A percentile compares a stretch with the other conserved stretches of the same genome.
Evolutionary conservation across 1,284 basidiomycete species (phyloP).

Genomic region (Neolentinus lepideus): DNA sequence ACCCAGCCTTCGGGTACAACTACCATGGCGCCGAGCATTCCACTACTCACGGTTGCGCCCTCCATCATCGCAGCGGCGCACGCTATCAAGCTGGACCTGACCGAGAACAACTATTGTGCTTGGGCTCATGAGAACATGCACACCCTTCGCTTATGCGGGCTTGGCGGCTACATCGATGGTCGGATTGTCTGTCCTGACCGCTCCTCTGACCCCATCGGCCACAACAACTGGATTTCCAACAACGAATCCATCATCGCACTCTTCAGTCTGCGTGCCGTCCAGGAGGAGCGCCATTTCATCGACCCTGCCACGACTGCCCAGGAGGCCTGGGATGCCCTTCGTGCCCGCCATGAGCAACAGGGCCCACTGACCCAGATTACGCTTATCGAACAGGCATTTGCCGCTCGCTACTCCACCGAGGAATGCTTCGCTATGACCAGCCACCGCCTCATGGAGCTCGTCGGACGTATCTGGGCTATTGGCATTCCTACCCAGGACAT

Average conservation of each 20-base stretch:
- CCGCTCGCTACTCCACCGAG: neutral
- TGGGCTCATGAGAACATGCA: neutral
- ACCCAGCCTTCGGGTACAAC: neutral
- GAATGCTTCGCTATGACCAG: conserved; percentile 3
- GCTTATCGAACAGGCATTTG: conserved; percentile 9
- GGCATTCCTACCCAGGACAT: conserved; percentile 6
- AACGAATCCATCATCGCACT: neutral
- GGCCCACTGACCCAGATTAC: conserved; percentile 10
- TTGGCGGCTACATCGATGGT: neutral
- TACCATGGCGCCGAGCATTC: neutral
- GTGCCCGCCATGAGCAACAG: conserved; percentile 5
- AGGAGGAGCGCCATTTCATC: neutral
- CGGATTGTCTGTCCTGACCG: neutral
- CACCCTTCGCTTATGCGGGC: neutral
- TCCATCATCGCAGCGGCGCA: neutral
- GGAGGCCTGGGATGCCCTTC: conserved; percentile 4
- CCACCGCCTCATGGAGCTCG: neutral
- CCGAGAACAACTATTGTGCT: neutral
- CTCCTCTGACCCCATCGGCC: neutral
- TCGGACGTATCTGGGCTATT: conserved; percentile 10
- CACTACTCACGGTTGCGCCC: neutral
- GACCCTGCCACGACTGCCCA: neutral
- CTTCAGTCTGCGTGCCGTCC: neutral
- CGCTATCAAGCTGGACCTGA: neutral
- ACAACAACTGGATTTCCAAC: neutral